A percentile compares a stretch with the other conserved stretches of the same genome.
Conservation (phyloP, 2,329 filamentous ascomycete species). For the Penicillium freii region DNA sequence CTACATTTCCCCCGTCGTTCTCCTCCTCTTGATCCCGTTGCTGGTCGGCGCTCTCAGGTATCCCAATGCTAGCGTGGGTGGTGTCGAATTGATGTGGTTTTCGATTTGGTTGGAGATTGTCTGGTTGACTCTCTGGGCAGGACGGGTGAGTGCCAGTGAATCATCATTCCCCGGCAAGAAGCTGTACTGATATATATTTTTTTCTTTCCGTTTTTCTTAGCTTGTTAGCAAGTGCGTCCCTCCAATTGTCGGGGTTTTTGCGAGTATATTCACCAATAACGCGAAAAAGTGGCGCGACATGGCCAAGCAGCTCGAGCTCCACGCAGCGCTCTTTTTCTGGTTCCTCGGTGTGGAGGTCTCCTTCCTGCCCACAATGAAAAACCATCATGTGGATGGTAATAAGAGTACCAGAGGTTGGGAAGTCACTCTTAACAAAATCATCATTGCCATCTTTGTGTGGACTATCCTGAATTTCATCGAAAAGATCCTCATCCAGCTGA, state of each 20-base stretch:
- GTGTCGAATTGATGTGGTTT: constrained; percentile 82
- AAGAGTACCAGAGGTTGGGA: constrained; percentile 66
- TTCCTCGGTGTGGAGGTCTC: constrained; percentile 82
- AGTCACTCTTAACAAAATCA: constrained; percentile 74
- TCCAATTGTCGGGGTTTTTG: constrained; percentile 59
- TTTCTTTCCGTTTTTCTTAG: constrained; percentile 24
- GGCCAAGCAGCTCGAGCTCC: constrained; percentile 79
- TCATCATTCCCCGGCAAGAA: too few relatives aligned
- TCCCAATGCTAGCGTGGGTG: constrained; percentile 64
- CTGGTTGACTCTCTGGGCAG: constrained; percentile 87
- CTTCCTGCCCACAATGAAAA: constrained; percentile 77
- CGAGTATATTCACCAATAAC: constrained; percentile 79
- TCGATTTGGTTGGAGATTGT: constrained; percentile 92
- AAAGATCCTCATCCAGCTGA: constrained; percentile 92
- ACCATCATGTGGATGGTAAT: constrained; percentile 58
- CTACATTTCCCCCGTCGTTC: constrained; percentile 65
- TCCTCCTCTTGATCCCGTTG: constrained; percentile 66
- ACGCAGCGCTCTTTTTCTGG: constrained; percentile 87
- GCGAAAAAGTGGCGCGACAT: constrained; percentile 92
- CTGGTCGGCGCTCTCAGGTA: constrained; percentile 63
- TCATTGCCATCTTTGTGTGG: constrained; percentile 79
- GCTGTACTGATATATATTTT: neutral
- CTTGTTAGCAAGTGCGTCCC: constrained; percentile 65
- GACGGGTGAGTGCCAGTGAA: constrained; percentile 45
- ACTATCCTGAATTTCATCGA: constrained; percentile 78